phyloP scores from a whole-genome alignment of 495 filamentous ascomycete species.

The Pyrenula aspistea region DNA sequence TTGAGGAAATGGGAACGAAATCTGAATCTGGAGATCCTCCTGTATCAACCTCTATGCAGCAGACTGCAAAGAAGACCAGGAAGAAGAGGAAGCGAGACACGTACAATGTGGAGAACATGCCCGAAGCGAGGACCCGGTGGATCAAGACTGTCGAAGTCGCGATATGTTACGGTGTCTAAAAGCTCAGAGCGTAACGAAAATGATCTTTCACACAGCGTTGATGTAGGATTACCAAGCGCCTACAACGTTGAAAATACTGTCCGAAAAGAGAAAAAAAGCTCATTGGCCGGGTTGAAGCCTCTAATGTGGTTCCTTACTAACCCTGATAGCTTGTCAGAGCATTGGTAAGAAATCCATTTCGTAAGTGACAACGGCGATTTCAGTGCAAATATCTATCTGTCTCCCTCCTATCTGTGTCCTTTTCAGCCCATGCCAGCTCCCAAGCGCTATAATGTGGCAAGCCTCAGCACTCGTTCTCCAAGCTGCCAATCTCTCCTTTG shows the following conservation, averaged over 20 bases:
- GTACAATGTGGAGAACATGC: conserved; percentile 39
- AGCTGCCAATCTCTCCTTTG: no score
- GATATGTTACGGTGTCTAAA: conserved; percentile 31
- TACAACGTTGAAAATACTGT: neutral
- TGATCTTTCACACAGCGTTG: neutral
- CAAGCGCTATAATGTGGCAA: no score
- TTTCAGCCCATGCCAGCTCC: no score
- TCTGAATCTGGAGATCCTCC: neutral
- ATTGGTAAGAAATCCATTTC: no score
- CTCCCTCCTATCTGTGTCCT: no score
- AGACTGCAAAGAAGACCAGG: conserved; percentile 10
- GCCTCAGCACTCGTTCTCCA: no score
- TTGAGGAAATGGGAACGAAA: conserved; percentile 2
- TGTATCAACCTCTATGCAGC: conserved; percentile 5
- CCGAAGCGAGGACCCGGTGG: conserved; percentile 50
- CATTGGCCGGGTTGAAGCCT: neutral
- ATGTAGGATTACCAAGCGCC: neutral
- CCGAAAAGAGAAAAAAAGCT: neutral
- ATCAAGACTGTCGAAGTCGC: conserved; percentile 54
- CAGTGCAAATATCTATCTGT: no score
- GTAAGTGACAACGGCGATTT: no score
- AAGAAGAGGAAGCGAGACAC: conserved; percentile 29
- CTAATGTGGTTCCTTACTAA: neutral
- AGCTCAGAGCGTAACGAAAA: neutral
- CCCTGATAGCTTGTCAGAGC: no score